These are phyloP conservation scores for Claviceps monticola DNA, from an alignment of 2,329 filamentous ascomycete species.

Conservation along the genomic window DNA sequence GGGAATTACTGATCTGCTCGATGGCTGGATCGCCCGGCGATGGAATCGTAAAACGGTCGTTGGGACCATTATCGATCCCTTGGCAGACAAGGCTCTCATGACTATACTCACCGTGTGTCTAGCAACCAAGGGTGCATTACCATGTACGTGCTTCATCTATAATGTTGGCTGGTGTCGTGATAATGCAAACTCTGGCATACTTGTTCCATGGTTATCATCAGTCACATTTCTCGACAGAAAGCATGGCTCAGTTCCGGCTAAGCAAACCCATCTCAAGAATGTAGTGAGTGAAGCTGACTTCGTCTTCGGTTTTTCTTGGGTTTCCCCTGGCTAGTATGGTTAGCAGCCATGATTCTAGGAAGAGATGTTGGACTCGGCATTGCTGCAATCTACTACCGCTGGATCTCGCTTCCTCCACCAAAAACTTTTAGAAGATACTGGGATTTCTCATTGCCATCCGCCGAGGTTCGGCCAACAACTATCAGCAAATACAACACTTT, in stretches of 20 bases:
- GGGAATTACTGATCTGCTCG: slow-evolving; percentile 78
- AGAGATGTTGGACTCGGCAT: slow-evolving; percentile 73
- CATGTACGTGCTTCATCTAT: slow-evolving; percentile 38
- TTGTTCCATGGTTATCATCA: no score
- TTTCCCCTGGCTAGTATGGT: slow-evolving; percentile 45
- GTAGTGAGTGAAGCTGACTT: neutral
- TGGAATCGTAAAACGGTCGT: slow-evolving; percentile 89
- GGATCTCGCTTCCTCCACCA: slow-evolving; percentile 82
- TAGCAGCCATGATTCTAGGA: slow-evolving; percentile 81
- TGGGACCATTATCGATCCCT: slow-evolving; percentile 86
- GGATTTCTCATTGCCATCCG: slow-evolving; percentile 88
- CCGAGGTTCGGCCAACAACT: slow-evolving; percentile 69
- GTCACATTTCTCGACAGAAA: no score
- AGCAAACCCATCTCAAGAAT: no score
- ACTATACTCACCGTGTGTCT: slow-evolving; percentile 78
- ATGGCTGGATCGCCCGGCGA: slow-evolving; percentile 82
- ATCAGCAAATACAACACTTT: slow-evolving; percentile 93
- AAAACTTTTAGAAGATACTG: slow-evolving; percentile 90
- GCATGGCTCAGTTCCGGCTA: no score
- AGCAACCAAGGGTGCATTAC: slow-evolving; percentile 68
- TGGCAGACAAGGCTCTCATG: slow-evolving; percentile 96
- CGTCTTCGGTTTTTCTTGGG: neutral
- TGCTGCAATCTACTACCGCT: slow-evolving; percentile 87
- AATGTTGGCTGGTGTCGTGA: neutral
- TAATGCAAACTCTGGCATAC: no score